These are phyloP conservation scores for Phytophthora crassamura DNA, from an alignment of 352 stramenopile genomes.

Conservation along the genomic window DNA sequence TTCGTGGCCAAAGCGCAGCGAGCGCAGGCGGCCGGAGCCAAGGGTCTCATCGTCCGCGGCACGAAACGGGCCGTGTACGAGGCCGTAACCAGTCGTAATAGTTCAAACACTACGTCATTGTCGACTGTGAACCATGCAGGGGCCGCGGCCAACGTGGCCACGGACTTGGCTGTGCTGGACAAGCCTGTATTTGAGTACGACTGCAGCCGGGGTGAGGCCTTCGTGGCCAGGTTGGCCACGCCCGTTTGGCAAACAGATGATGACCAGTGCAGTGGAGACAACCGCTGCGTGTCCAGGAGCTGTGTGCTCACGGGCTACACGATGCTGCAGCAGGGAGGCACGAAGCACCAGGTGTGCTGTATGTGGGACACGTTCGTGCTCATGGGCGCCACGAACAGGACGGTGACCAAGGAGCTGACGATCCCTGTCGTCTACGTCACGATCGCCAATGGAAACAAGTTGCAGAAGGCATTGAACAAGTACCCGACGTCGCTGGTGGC, in stretches of 20 bases:
- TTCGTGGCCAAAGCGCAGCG: conserved; percentile 68
- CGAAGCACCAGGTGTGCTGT: conserved; percentile 70
- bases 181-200: conserved; percentile 76
- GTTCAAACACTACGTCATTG: conserved; percentile 32
- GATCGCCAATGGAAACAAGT: conserved; percentile 56
- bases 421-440: conserved; percentile 80
- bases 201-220: conserved; percentile 63
- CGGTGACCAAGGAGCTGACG: conserved; percentile 41
- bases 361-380: conserved; percentile 83
- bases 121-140: background rate
- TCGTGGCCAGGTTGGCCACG: conserved; percentile 45
- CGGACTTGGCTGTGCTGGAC: conserved; percentile 7
- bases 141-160: background rate
- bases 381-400: conserved; percentile 69
- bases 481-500: conserved; percentile 50
- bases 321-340: conserved; percentile 12
- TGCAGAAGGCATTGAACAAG: conserved; percentile 45
- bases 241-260: conserved; percentile 63
- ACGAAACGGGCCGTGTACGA: conserved; percentile 72
- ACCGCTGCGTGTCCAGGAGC: conserved; percentile 50
- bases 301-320: conserved; percentile 68
- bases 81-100: conserved; percentile 52
- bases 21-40: conserved; percentile 62
- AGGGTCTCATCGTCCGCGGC: conserved; percentile 60
- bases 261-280: conserved; percentile 37